Evolutionary conservation across 2,329 filamentous ascomycete genomes (phyloP).

Genomic region (Ceratocystiopsis sp.): DNA sequence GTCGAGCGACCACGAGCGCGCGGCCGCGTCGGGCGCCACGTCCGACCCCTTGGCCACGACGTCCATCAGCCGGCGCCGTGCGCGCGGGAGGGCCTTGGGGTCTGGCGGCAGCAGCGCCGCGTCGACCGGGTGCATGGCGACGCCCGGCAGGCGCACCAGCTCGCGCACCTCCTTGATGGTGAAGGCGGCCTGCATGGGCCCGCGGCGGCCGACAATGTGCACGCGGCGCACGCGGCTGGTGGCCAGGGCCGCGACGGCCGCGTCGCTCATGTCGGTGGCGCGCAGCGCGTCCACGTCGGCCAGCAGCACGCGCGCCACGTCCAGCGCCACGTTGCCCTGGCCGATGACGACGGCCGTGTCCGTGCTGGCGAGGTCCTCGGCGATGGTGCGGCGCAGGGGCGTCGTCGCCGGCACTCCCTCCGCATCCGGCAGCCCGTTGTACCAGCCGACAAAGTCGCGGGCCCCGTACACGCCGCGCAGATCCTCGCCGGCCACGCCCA

Average conservation of each 20-base stretch:
- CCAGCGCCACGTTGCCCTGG: conserved; percentile 89
- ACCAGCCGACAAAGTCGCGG: conserved; percentile 92
- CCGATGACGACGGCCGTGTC: conserved; percentile 81
- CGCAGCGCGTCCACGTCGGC: conserved; percentile 55
- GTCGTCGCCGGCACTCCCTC: conserved; percentile 18
- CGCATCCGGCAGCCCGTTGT: conserved; percentile 84
- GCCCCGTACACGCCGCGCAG: conserved; percentile 70
- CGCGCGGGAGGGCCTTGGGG: conserved; percentile 53
- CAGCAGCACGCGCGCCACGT: conserved; percentile 78
- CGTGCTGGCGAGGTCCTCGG: conserved; percentile 63
- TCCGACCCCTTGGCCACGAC: conserved; percentile 60
- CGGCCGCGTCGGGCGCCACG: conserved; percentile 26
- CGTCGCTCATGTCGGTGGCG: conserved; percentile 77
- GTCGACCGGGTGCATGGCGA: conserved; percentile 56
- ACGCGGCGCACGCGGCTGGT: conserved; percentile 63
- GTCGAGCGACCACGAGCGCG: conserved; percentile 67
- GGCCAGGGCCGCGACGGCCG: conserved; percentile 58
- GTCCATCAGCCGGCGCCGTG: conserved; percentile 62
- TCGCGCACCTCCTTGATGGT: conserved; percentile 92
- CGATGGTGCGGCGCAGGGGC: conserved; percentile 7
- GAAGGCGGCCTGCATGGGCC: conserved; percentile 84
- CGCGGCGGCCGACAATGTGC: conserved; percentile 73
- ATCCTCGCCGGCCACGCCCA: conserved; percentile 61
- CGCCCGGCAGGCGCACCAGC: conserved; percentile 56
- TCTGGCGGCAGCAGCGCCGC: conserved; percentile 48